phyloP scores from a whole-genome alignment of 1,139 yeast species.

The Geotrichum phurueaensis region DNA sequence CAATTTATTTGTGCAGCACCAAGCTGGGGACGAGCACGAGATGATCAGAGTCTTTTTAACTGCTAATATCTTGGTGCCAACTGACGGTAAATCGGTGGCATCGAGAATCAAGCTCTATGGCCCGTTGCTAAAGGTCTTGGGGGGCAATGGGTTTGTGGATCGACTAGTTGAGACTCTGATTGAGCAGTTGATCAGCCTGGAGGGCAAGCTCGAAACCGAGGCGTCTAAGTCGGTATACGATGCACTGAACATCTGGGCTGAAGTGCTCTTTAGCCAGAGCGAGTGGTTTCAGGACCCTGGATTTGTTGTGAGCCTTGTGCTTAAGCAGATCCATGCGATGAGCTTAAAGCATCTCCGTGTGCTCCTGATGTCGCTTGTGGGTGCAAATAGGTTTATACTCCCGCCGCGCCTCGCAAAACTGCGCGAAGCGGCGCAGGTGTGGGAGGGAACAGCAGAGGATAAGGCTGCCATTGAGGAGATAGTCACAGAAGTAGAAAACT shows the following conservation, averaged over 20 bases:
- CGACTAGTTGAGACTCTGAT: constrained; percentile 9
- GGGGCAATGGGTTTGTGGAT: constrained; percentile 21
- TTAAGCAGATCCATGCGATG: neutral
- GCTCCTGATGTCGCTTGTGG: neutral
- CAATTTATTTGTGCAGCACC: neutral
- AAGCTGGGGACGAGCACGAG: constrained; percentile 20
- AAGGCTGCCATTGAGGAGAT: neutral
- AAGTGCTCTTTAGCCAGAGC: neutral
- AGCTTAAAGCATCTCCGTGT: neutral
- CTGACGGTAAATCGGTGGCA: constrained; percentile 16
- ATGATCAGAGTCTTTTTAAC: constrained; percentile 27
- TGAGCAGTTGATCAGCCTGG: neutral
- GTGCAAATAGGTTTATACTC: neutral
- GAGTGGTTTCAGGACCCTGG: neutral
- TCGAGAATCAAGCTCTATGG: constrained; percentile 21
- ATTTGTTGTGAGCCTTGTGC: neutral
- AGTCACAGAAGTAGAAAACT: neutral
- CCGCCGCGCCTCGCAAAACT: neutral
- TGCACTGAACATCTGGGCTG: neutral
- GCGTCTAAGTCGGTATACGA: neutral
- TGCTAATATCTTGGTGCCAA: constrained; percentile 32
- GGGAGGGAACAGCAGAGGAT: neutral
- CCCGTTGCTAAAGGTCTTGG: constrained; percentile 24
- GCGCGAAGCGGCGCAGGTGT: neutral
- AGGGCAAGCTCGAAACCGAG: neutral